phyloP scores from a whole-genome alignment of 2,329 filamentous ascomycete genomes.

The Aotearoamyces nothofagi region DNA sequence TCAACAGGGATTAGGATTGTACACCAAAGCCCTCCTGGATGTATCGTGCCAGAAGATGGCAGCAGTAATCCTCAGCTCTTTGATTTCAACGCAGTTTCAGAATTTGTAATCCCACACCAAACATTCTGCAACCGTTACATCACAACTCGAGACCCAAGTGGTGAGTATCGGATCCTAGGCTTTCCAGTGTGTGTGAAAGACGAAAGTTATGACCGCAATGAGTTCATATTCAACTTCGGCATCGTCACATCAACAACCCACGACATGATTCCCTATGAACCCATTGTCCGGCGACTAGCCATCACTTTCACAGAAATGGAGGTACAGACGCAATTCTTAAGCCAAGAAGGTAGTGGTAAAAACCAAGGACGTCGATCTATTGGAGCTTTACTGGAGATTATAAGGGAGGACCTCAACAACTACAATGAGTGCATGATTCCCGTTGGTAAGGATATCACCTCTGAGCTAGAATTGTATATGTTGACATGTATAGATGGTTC shows the following conservation, averaged over 20 bases:
- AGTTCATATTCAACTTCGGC: constrained; percentile 98
- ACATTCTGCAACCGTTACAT: constrained; percentile 89
- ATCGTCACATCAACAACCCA: constrained; percentile 57
- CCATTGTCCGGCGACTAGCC: constrained; percentile 74
- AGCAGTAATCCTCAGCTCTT: constrained; percentile 48
- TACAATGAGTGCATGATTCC: constrained; percentile 99
- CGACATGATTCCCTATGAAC: constrained; percentile 68
- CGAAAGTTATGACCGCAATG: constrained; percentile 73
- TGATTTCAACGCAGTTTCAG: constrained; percentile 72
- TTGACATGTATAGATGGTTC: constrained; percentile 54
- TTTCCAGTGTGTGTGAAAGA: constrained; percentile 81
- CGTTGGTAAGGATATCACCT: constrained; percentile 47
- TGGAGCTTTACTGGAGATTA: constrained; percentile 68
- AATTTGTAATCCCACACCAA: constrained; percentile 89
- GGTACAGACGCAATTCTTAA: constrained; percentile 77
- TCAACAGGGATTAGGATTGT: constrained; percentile 42
- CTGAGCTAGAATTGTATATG: background rate
- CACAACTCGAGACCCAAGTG: constrained; percentile 57
- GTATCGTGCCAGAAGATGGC: constrained; percentile 35
- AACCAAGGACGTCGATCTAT: constrained; percentile 49
- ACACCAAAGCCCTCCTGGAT: constrained; percentile 45
- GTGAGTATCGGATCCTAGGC: constrained; percentile 64
- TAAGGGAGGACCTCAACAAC: constrained; percentile 81
- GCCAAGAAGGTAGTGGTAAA: constrained; percentile 23
- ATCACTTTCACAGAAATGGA: constrained; percentile 79